Evolutionary conservation across 108 stramenopile genomes (phyloP).

Genomic region (Stephanodiscus minutulus): DNA sequence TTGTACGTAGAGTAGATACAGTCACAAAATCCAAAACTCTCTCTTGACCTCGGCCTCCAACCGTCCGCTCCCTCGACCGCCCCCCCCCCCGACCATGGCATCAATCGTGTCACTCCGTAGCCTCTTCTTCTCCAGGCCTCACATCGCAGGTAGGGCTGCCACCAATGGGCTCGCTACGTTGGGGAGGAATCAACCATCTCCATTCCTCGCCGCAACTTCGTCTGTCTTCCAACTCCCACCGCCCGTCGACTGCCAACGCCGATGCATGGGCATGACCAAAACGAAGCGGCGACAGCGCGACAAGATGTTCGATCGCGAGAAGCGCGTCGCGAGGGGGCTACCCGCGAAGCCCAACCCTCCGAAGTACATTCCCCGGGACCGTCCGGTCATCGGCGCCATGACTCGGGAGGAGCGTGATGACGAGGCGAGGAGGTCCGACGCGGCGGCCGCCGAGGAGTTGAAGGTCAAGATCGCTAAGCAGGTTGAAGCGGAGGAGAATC

Average conservation of each 20-base stretch:
- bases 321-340: constrained; percentile 38
- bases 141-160: neutral
- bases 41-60: neutral
- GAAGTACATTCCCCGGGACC: constrained; percentile 68
- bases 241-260: constrained; percentile 7
- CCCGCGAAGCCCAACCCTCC: constrained; percentile 57
- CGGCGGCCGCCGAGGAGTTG: constrained; percentile 55
- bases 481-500: constrained; percentile 31
- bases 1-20: no score
- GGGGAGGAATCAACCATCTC: neutral
- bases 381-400: constrained; percentile 74
- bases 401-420: constrained; percentile 59
- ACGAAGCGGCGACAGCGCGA: constrained; percentile 38
- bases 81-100: neutral
- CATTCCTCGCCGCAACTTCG: neutral
- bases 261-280: constrained; percentile 33
- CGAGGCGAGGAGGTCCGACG: constrained; percentile 60
- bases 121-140: constrained; percentile 9
- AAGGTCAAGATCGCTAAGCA: constrained; percentile 61
- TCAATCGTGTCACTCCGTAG: constrained; percentile 6
- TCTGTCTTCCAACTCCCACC: neutral
- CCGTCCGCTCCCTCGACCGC: neutral
- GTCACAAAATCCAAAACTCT: no score
- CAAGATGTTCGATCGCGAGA: constrained; percentile 45
- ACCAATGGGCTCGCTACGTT: constrained; percentile 2